Conservation (phyloP, 305 asterid genomes). For the Fraxinus paxiana region DNA sequence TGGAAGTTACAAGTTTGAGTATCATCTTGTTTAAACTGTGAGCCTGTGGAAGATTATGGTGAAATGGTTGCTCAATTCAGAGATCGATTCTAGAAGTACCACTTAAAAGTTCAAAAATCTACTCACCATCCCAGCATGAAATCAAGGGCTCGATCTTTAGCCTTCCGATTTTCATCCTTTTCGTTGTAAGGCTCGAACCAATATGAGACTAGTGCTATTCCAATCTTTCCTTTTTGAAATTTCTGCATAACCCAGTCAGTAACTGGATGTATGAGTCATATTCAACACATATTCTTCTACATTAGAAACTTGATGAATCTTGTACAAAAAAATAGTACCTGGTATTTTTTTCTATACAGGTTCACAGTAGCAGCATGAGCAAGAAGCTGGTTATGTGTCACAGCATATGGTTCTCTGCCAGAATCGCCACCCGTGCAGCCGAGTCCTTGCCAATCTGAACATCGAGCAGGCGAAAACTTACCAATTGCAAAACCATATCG, state of each 20-base stretch:
- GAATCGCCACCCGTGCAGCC: conserved; percentile 44
- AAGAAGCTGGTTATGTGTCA: conserved; percentile 45
- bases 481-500: conserved; percentile 38
- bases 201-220: conserved; percentile 24
- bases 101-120: not conserved
- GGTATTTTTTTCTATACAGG: conserved; percentile 35
- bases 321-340: conserved; percentile 21
- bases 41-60: not conserved
- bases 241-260: conserved; percentile 19
- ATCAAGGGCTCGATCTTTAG: conserved; percentile 42
- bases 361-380: conserved; percentile 45
- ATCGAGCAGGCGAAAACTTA: conserved; percentile 46
- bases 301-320: not conserved
- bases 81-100: not conserved
- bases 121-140: conserved; percentile 56
- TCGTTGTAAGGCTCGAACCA: conserved; percentile 38
- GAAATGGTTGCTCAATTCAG: not conserved
- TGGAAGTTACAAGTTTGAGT: not conserved
- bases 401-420: conserved; percentile 47
- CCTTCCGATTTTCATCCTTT: conserved; percentile 9
- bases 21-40: not conserved
- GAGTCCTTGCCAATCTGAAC: conserved; percentile 40
- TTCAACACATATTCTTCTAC: not conserved
- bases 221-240: conserved; percentile 41
- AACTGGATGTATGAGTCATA: not conserved